Percentiles rank a stretch among this genome's conserved stretches.
Conservation (phyloP, 495 filamentous ascomycete species). For the Glarea lozoyensis region DNA sequence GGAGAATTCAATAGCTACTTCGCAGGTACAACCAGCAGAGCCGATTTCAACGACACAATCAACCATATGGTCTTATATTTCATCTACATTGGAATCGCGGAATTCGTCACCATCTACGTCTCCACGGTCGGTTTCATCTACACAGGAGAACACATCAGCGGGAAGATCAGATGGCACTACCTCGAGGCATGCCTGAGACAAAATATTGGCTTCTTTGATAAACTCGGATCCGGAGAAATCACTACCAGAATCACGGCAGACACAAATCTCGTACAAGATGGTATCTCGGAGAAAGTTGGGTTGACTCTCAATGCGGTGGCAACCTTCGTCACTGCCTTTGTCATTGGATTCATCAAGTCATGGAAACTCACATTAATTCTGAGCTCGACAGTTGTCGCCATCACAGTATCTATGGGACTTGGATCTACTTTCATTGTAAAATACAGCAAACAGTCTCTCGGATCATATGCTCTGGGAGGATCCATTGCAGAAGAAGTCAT, state of each 20-base stretch:
- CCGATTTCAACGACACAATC: conserved; percentile 52
- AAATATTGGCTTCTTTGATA: conserved; percentile 91
- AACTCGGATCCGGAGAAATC: conserved; percentile 83
- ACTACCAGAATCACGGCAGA: conserved; percentile 89
- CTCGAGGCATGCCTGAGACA: conserved; percentile 76
- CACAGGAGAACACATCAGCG: conserved; percentile 79
- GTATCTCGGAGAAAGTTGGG: conserved; percentile 78
- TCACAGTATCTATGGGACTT: conserved; percentile 64
- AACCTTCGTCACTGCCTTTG: conserved; percentile 79
- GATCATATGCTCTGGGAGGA: conserved; percentile 74
- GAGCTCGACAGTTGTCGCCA: conserved; percentile 63
- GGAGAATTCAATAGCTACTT: conserved; percentile 62
- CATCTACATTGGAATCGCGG: conserved; percentile 78
- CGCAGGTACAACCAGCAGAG: conserved; percentile 31
- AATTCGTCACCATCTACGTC: conserved; percentile 75
- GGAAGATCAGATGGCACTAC: conserved; percentile 79
- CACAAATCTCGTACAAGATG: conserved; percentile 82
- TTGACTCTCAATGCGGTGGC: conserved; percentile 65
- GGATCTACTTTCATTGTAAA: conserved; percentile 68
- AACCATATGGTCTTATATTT: conserved; percentile 72
- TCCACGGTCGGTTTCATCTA: conserved; percentile 88
- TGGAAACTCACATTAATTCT: conserved; percentile 82
- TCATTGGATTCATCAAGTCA: conserved; percentile 79
- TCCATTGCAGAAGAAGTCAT: conserved; percentile 92
- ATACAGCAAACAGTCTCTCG: conserved; percentile 66